Conservation (phyloP, 2,329 filamentous ascomycete species). For the Phialemonium atrogriseum region DNA sequence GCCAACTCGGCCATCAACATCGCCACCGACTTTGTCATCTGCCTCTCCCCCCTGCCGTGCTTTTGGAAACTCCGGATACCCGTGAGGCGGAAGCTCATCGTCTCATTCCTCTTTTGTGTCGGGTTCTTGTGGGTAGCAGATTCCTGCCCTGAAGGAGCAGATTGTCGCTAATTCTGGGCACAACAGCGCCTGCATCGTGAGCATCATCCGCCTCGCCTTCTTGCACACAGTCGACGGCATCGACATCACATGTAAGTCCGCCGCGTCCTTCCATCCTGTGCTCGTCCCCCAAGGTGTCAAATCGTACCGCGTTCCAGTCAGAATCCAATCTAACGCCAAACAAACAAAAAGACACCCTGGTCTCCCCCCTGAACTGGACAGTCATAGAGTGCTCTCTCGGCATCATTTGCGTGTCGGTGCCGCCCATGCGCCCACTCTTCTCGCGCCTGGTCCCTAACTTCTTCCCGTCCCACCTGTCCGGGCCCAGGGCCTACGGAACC, state of each 20-base stretch:
- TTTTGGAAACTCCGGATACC: slow-evolving; percentile 20
- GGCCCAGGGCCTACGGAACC: too few species aligned
- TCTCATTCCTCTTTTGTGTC: slow-evolving; percentile 19
- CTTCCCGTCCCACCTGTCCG: too few species aligned
- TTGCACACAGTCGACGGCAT: slow-evolving; percentile 14
- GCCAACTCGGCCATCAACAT: slow-evolving; percentile 20
- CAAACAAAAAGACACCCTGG: slow-evolving; percentile 13
- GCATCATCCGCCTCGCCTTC: slow-evolving; percentile 16
- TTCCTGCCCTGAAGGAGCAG: fast-evolving
- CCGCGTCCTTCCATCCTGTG: background rate
- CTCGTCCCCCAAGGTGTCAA: background rate
- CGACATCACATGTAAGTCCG: slow-evolving; percentile 20
- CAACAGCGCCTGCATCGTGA: slow-evolving; percentile 17
- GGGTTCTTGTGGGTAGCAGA: slow-evolving; percentile 18
- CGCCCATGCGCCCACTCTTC: slow-evolving; percentile 19
- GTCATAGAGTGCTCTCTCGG: slow-evolving; percentile 22
- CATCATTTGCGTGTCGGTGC: slow-evolving; percentile 25
- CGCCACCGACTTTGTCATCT: slow-evolving; percentile 19
- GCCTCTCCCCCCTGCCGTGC: slow-evolving; percentile 18
- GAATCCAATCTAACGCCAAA: too few species aligned
- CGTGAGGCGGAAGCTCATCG: slow-evolving; percentile 14
- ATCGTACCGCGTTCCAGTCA: background rate
- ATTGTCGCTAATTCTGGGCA: background rate
- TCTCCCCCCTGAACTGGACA: slow-evolving; percentile 20
- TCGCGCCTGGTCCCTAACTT: too few species aligned